These are phyloP conservation scores for Flaveria sonorensis DNA, from an alignment of 129 eudicot species.

Conservation along the genomic window DNA sequence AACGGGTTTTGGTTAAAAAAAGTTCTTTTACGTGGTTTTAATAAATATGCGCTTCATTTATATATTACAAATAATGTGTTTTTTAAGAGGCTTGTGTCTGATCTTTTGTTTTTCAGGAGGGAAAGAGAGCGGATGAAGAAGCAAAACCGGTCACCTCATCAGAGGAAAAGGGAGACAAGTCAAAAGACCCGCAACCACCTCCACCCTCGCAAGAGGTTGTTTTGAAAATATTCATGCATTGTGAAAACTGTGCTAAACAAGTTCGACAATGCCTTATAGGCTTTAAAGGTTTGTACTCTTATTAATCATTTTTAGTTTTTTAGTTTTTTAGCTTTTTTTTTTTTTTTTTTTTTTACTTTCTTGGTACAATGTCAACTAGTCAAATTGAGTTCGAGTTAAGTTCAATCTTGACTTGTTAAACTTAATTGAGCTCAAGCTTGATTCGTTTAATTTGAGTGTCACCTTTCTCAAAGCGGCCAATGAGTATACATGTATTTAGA, in stretches of 20 bases:
- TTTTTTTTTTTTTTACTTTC: neutral
- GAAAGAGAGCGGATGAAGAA: slow-evolving; percentile 19
- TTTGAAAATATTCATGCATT: slow-evolving; percentile 65
- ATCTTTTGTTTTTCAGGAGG: slow-evolving; percentile 23
- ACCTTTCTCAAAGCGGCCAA: too few species aligned
- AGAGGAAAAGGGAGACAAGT: slow-evolving; percentile 29
- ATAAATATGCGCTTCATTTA: neutral
- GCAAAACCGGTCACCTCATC: slow-evolving; percentile 27
- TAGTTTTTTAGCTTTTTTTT: too few species aligned
- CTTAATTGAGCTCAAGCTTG: too few species aligned
- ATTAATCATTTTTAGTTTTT: neutral
- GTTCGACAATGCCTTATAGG: slow-evolving; percentile 62
- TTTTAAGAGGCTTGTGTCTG: neutral
- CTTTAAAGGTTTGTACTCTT: slow-evolving; percentile 45
- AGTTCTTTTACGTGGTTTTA: neutral
- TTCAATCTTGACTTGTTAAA: too few species aligned
- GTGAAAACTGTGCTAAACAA: slow-evolving; percentile 73
- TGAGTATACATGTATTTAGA: too few species aligned
- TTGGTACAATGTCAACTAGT: neutral
- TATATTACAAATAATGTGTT: neutral
- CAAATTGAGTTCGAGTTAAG: too few species aligned
- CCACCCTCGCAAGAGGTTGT: slow-evolving; percentile 64
- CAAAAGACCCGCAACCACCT: slow-evolving; percentile 26
- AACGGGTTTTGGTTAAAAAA: too few species aligned
- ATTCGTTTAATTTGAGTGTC: too few species aligned